Base-by-base conservation (phyloP, 768 basidiomycete genomes). In the Ramaria sp. region DNA sequence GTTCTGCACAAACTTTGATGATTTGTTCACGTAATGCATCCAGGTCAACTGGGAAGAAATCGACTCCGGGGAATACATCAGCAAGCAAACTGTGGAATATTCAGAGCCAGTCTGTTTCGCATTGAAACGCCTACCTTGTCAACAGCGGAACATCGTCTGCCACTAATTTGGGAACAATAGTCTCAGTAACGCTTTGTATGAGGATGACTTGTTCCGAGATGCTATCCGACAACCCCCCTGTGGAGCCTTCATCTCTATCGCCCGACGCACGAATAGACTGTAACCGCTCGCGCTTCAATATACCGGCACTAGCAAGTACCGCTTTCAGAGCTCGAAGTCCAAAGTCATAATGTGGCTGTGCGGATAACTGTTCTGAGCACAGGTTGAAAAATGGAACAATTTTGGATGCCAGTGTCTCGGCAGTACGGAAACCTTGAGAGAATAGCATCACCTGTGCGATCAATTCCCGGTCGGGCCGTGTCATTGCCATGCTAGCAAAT, bases 381-480 rank as follows among this genome's bases (percentile, higher is more conserved):
- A 99, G 85, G 66, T 95, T 95, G 78, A 99, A 99, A 76, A 99
- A 98, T 0, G 96, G 96, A 10, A 99, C 96, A 56, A 98, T 89
- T 70, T 98, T 98, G 53, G 91, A 91, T 1, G 96, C 96, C n/a
- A 99, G 78, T 0, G 82, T 86, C 69, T 99, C 96, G 6, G 96
- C 96, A 12, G 93, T 93, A 37, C 96, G 83, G 81, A 98, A 99
- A 58, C 96, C 96, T 73, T 98, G 96, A 18, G 96, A 98, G 74
- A 98, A 98, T 44, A 99, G 73, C 89, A 98, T 93, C 66, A 99
- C 96, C 70, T 99, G 96, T 3, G 96, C 96, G 63, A 99, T 99
- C 47, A 99, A 83, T 67, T 99, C 95, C 57, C 93, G 84, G 67
- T 98, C 96, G 24, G 96, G 96, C 49, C 91, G 83, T 6, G 96